Conservation (phyloP, 2,329 filamentous ascomycete species). For the Daldinia eschscholtzii region DNA sequence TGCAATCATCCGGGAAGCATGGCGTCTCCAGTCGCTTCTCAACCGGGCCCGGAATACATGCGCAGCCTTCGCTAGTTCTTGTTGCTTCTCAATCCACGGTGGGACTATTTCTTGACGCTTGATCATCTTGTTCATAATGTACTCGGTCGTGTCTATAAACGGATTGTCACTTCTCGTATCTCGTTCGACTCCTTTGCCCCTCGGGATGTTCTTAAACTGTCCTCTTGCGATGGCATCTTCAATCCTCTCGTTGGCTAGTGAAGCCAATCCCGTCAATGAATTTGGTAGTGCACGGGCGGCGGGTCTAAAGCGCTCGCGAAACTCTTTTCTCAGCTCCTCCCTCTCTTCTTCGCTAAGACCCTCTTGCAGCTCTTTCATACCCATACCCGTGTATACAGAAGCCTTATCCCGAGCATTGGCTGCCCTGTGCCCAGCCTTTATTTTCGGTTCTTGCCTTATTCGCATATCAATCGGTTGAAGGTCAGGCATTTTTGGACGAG, state of each 20-base stretch:
- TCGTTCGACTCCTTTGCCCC: slow-evolving; percentile 83
- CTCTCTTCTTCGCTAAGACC: slow-evolving; percentile 77
- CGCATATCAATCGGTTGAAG: slow-evolving; percentile 66
- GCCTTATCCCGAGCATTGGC: slow-evolving; percentile 70
- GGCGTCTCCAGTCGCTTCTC: slow-evolving; percentile 84
- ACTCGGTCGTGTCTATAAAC: slow-evolving; percentile 96
- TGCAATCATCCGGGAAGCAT: slow-evolving; percentile 83
- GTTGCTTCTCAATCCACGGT: slow-evolving; percentile 99
- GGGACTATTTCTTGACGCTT: slow-evolving; percentile 95
- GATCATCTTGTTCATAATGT: slow-evolving; percentile 99
- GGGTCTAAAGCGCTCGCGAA: slow-evolving; percentile 84
- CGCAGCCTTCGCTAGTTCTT: slow-evolving; percentile 80
- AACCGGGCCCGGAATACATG: slow-evolving; percentile 79
- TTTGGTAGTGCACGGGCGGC: slow-evolving; percentile 79
- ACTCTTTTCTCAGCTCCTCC: slow-evolving; percentile 76
- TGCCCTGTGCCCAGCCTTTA: slow-evolving; percentile 61
- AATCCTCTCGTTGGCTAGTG: slow-evolving; percentile 88
- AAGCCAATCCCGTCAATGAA: slow-evolving; percentile 81
- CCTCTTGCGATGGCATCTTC: slow-evolving; percentile 93
- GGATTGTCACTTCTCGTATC: slow-evolving; percentile 87
- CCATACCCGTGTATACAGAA: slow-evolving; percentile 62
- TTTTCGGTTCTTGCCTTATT: slow-evolving; percentile 56
- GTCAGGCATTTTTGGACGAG: slow-evolving; percentile 59
- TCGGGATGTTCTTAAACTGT: slow-evolving; percentile 85
- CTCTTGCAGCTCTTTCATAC: slow-evolving; percentile 63